phyloP scores from a whole-genome alignment of 768 basidiomycete species.

The Chalciporus pseudorubinellus region DNA sequence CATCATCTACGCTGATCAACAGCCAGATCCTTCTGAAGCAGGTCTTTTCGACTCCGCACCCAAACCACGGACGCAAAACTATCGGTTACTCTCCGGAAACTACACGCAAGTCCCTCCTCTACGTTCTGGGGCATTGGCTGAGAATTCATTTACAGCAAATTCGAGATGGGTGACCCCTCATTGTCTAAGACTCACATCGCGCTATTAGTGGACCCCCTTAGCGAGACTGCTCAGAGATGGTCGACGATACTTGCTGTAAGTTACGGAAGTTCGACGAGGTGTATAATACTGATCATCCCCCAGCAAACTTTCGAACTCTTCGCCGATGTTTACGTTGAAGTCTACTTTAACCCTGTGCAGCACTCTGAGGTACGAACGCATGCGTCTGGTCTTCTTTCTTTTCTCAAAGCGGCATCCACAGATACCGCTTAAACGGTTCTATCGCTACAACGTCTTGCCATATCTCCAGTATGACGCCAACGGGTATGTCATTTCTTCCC shows the following conservation, averaged over 20 bases:
- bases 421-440: conserved; percentile 92
- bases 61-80: conserved; percentile 57
- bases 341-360: conserved; percentile 75
- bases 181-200: conserved; percentile 69
- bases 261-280: not conserved
- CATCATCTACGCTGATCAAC: conserved; percentile 65
- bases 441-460: conserved; percentile 69
- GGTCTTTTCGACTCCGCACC: conserved; percentile 70
- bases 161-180: conserved; percentile 63
- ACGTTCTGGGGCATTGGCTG: not conserved
- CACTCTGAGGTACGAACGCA: conserved; percentile 58
- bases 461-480: conserved; percentile 59
- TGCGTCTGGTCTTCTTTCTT: not conserved
- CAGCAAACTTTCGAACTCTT: conserved; percentile 39
- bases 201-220: conserved; percentile 80
- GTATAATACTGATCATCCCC: not conserved
- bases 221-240: conserved; percentile 84
- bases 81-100: conserved; percentile 55
- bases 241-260: conserved; percentile 71
- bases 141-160: conserved; percentile 45
- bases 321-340: conserved; percentile 63
- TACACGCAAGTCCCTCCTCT: conserved; percentile 54
- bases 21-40: conserved; percentile 68
- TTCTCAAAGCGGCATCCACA: conserved; percentile 29
- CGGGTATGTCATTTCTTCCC: conserved; percentile 46